Evolutionary conservation across 108 stramenopile species (phyloP), one percentile per base, ranked within the genome.

Genomic region (Pseudonitzschia multiseries): DNA sequence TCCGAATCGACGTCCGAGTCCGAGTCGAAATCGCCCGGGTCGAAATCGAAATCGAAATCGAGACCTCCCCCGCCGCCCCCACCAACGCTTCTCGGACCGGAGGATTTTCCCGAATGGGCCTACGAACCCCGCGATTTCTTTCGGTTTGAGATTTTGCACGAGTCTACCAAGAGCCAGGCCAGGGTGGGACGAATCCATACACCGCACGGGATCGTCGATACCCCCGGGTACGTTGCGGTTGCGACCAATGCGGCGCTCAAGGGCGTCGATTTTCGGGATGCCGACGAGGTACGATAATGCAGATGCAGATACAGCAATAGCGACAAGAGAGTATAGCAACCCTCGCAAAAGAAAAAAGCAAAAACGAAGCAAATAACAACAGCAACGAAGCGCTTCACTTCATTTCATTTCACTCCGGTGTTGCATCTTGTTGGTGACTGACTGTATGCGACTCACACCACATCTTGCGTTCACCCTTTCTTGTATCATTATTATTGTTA

Each of bases 191-290:
- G 72, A 9, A 84, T 86, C 62, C 78, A 81, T 52, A 86, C 81
- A 13, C 86, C 87, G 0, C 83, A 89, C 63, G 86, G 80, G 6
- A 54, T 73, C 20, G 65, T 86, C 44, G 75, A 85, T 46, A 90
- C 87, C 63, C 97, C 97, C 14, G 86, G 90, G 50, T 97, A 93
- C 68, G 97, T 97, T 13, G 88, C 95, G 0, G 97, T 97, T 14
- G 97, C 94, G 0, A 97, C 97, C 80, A 97, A 97, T 72, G 97
- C 87, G 4, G 93, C 93, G 9, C 79, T 96, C 40, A 93, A 93
- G 69, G 90, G 89, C 13, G 90, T 93, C 0, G 90, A 91, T 52
- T 88, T 91, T 67, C 87, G 86, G 13, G 76, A 83, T 29, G 97
- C 93, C 53, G 77, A 78, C 60, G 61, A 75, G 4, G 68, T 56